These are phyloP conservation scores for Ceriops tagal DNA, from an alignment of 345 rosid species.

Conservation along the genomic window DNA sequence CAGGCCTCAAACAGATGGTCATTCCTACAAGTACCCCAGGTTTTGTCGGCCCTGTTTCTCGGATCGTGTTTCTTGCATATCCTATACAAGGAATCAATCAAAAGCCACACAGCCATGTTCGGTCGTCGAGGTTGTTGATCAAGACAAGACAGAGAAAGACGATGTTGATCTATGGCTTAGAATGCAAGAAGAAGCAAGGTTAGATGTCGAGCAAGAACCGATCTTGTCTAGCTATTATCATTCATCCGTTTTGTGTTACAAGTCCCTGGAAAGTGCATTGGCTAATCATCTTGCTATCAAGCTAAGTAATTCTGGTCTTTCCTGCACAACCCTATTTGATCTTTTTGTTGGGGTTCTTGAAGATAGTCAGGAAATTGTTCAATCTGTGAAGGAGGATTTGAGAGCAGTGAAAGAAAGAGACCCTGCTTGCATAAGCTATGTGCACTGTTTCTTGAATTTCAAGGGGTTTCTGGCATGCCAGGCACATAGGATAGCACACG, in stretches of 20 bases:
- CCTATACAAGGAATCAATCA: conserved; percentile 29
- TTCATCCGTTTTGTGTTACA: conserved; percentile 55
- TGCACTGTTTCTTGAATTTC: conserved; percentile 70
- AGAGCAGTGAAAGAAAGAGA: conserved; percentile 70
- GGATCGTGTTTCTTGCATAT: conserved; percentile 25
- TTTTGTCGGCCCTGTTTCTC: conserved; percentile 39
- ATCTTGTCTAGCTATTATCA: conserved; percentile 61
- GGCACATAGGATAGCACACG: conserved; percentile 73
- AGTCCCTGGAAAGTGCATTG: conserved; percentile 57
- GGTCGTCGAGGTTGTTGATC: conserved; percentile 17
- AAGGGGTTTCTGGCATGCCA: conserved; percentile 79
- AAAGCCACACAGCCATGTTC: conserved; percentile 35
- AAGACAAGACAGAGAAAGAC: conserved; percentile 25
- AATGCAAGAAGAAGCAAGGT: conserved; percentile 60
- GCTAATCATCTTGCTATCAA: conserved; percentile 68
- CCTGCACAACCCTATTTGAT: conserved; percentile 53
- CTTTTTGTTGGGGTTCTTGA: conserved; percentile 51
- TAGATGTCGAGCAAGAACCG: conserved; percentile 62
- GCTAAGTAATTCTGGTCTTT: conserved; percentile 58
- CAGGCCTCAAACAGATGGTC: conserved; percentile 39
- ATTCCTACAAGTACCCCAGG: conserved; percentile 29
- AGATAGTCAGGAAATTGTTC: conserved; percentile 43
- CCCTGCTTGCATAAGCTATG: conserved; percentile 76
- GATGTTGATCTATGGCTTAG: conserved; percentile 44
- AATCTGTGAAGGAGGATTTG: conserved; percentile 57